Conservation (phyloP, 805 yeast genomes). For the Schizosaccharomyces cryophilus region DNA sequence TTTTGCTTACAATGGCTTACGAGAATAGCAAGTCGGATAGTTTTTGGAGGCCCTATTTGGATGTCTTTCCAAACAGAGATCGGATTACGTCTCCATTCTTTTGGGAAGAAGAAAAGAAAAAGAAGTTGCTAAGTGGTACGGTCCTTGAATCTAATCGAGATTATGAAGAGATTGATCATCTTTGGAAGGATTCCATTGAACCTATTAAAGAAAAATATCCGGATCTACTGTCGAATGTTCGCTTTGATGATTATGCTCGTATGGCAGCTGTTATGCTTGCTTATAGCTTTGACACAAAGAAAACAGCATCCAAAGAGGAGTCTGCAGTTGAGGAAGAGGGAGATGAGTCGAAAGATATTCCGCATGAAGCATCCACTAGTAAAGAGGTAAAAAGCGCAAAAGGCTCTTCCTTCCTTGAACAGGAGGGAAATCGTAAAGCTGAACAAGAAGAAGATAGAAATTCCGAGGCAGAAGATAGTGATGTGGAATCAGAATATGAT, state of each 20-base stretch:
- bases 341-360: not conserved
- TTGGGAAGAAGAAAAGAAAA: not conserved
- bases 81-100: not conserved
- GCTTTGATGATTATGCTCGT: conserved; percentile 36
- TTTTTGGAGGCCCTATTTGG: not conserved
- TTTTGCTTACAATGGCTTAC: not conserved
- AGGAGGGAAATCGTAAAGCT: too few relatives aligned
- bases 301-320: not conserved
- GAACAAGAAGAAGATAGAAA: not conserved
- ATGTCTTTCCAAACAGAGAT: not conserved
- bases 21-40: not conserved
- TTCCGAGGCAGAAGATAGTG: not conserved
- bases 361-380: not conserved
- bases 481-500: conserved; percentile 3
- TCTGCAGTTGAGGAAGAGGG: conserved; percentile 6
- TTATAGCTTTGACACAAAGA: conserved; percentile 66
- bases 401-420: not conserved
- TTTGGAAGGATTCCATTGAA: not conserved
- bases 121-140: not conserved
- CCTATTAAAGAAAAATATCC: not conserved
- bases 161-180: not conserved
- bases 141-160: not conserved
- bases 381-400: conserved; percentile 7
- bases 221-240: not conserved
- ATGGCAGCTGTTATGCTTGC: conserved; percentile 69